Evolutionary conservation across 768 basidiomycete species (phyloP), one percentile per base, ranked within the genome.

Genomic region (Pleurotus giganteus): DNA sequence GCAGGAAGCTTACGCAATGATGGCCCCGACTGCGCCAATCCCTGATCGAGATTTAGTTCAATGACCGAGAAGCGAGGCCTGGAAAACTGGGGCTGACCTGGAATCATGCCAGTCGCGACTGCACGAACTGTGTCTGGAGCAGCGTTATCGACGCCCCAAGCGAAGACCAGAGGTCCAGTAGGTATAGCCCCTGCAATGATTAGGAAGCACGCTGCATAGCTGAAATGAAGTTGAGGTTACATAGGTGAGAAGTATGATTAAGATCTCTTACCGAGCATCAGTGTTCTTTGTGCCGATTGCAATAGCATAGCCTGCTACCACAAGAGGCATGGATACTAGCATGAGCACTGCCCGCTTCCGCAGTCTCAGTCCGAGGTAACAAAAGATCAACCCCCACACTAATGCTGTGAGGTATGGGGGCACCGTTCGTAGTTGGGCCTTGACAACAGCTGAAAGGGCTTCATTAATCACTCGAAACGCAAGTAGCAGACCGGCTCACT

Each of bases 111-210:
- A 31, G 74, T 74, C 1, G 71, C 70, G 15, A 79, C 73, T 3
- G 76, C 77, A 44, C 74, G 67, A 54, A 79, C 71, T 8, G 79
- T 80, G 56, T 79, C 76, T 2, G 78, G 79, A 0, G 76, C 73
- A 2, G 78, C 72, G 55, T 80, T 80, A 55, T 78, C 77, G 17
- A 74, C 73, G 15, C 66, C 77, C 79, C 79, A 79, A 3, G 74
- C 69, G n/a, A 78, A 63, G 46, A 73, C 66, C 66, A 78, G 60
- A 3, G 78, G 78, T 1, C 70, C 77, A 47, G 66, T 66, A 15
- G 73, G 67, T 28, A 68, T 68, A 5, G 70, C 72, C 1, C 76
- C 77, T 24, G 71, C 66, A 24, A 78, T 59, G 2, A 66, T 68
- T 13, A 80, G 60, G 61, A 80, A 80, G 55, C 77, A 78, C 4